Evolutionary conservation across 2,329 filamentous ascomycete genomes (phyloP).

Genomic region (Diaporthe vaccinii): DNA sequence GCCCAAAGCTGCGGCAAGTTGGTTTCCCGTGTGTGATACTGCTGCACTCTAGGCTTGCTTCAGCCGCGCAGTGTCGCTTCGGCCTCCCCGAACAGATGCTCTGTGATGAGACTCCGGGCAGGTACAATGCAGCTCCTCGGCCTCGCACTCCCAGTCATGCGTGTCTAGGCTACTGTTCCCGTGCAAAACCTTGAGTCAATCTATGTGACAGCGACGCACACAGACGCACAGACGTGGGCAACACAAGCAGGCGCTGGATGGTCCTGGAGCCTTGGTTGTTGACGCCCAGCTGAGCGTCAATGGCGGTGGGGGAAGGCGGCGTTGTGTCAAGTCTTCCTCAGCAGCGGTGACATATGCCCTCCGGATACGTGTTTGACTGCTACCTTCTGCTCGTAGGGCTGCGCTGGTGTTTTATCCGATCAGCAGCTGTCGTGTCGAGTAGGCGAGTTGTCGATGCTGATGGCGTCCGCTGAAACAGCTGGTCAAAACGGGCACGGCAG

Average conservation of each 20-base stretch:
- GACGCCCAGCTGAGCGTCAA: conserved; percentile 12
- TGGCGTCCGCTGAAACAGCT: conserved; percentile 28
- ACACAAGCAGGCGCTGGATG: neutral
- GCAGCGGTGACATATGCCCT: neutral
- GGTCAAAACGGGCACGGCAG: conserved; percentile 14
- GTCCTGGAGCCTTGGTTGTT: conserved; percentile 6
- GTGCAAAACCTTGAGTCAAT: conserved; percentile 24
- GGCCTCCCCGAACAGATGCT: conserved; percentile 29
- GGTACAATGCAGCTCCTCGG: neutral
- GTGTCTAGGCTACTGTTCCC: conserved; percentile 11
- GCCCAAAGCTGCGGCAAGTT: neutral
- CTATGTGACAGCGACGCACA: neutral
- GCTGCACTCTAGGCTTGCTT: neutral
- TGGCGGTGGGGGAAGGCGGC: neutral
- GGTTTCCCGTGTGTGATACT: neutral
- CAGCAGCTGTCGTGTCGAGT: conserved; percentile 16
- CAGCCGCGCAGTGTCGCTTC: conserved; percentile 6
- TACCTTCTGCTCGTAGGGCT: conserved; percentile 16
- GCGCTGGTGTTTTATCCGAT: conserved; percentile 32
- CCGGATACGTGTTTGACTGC: neutral
- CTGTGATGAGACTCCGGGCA: conserved; percentile 10
- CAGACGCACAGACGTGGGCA: neutral
- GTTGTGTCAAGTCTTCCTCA: conserved; percentile 9
- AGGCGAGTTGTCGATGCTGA: neutral
- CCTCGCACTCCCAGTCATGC: conserved; percentile 28